phyloP scores from a whole-genome alignment of 805 yeast genomes.

The Candida vaughaniae region DNA sequence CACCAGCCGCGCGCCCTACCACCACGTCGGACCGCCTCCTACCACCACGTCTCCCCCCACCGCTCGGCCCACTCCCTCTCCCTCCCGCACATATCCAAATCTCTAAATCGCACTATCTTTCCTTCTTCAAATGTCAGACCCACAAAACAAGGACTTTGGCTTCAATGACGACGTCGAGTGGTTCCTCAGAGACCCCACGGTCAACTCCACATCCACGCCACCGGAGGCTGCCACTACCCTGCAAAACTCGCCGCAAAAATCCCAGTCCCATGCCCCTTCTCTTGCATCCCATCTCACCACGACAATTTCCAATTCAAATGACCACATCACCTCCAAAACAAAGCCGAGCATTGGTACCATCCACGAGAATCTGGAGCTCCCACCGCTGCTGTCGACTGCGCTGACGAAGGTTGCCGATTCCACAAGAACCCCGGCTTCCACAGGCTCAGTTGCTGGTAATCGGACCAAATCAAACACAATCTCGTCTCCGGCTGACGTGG shows the following conservation, averaged over 20 bases:
- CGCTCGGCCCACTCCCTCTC: too few relatives aligned
- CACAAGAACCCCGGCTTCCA: neutral
- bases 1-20: too few relatives aligned
- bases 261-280: neutral
- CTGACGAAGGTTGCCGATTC: neutral
- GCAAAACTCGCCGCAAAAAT: neutral
- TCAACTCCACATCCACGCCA: slow-evolving; percentile 3
- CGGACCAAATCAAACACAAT: too few relatives aligned
- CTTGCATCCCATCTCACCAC: slow-evolving; percentile 21
- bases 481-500: too few relatives aligned
- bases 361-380: slow-evolving; percentile 20
- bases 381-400: slow-evolving; percentile 7
- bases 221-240: neutral
- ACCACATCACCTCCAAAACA: slow-evolving; percentile 27
- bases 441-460: too few relatives aligned
- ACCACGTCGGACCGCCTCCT: too few relatives aligned
- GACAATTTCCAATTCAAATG: slow-evolving; percentile 32
- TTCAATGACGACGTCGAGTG: slow-evolving; percentile 48
- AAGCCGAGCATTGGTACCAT: slow-evolving; percentile 27
- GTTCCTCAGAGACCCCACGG: slow-evolving; percentile 44
- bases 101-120: too few relatives aligned
- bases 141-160: slow-evolving; percentile 3
- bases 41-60: too few relatives aligned
- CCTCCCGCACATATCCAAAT: too few relatives aligned
- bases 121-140: too few relatives aligned